A percentile compares a stretch with the other conserved stretches of the same genome.
phyloP scores from a whole-genome alignment of 306 rosid genomes.

The Fagus sylvatica region DNA sequence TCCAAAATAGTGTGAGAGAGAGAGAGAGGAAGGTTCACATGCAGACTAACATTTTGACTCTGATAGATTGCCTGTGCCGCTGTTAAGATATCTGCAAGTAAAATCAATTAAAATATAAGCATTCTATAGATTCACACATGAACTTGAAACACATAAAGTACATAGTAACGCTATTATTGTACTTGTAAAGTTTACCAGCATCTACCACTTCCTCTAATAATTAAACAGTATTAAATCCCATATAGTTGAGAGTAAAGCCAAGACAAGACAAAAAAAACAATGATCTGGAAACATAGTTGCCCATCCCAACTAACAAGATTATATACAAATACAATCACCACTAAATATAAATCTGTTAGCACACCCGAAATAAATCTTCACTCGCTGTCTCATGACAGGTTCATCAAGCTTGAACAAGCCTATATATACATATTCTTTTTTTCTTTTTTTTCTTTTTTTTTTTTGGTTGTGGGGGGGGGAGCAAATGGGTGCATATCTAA shows the following conservation, averaged over 20 bases:
- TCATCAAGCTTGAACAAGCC: not conserved
- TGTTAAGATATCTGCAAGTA: conserved; percentile 70
- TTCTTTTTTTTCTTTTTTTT: not conserved
- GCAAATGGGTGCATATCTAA: conserved; percentile 29
- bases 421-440: not conserved
- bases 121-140: conserved; percentile 4
- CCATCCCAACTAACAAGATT: not conserved
- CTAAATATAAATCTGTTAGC: not conserved
- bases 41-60: conserved; percentile 68
- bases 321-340: not conserved
- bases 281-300: not conserved
- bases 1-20: not conserved
- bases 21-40: conserved; percentile 15
- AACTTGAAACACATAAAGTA: not conserved
- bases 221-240: not conserved
- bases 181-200: not conserved
- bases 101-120: conserved; percentile 33
- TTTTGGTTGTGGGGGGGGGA: not conserved
- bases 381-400: not conserved
- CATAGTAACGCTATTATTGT: not conserved
- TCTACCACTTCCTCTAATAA: conserved; percentile 2
- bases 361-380: not conserved
- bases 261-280: not conserved
- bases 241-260: not conserved
- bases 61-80: conserved; percentile 76